Evolutionary conservation across 208 protist species (phyloP).

Genomic region (Phytomonas sp.): DNA sequence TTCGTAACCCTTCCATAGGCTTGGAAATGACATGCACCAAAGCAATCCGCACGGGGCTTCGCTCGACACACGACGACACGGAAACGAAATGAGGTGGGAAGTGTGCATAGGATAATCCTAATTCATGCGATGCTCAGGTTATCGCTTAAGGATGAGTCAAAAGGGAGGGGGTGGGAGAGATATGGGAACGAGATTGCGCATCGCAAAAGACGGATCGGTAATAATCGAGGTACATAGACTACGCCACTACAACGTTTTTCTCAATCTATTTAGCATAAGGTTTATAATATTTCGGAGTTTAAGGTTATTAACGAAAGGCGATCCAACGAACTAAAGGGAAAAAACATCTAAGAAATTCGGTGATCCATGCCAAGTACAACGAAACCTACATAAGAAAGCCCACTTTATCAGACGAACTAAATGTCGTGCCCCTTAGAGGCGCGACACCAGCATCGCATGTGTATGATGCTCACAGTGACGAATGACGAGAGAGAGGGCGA

Average conservation of each 20-base stretch:
- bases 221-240: neutral
- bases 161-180: neutral
- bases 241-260: neutral
- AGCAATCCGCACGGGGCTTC: neutral
- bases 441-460: conserved; percentile 38
- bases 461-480: conserved; percentile 61
- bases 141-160: neutral
- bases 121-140: neutral
- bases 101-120: neutral
- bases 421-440: conserved; percentile 22
- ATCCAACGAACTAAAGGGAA: neutral
- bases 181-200: neutral
- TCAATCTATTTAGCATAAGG: too few species aligned
- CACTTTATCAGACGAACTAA: neutral
- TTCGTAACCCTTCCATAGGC: neutral
- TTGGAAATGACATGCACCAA: neutral
- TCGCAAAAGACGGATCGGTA: neutral
- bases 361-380: conserved; percentile 4
- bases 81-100: neutral
- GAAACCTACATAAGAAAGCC: neutral
- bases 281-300: neutral
- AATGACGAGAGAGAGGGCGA: conserved; percentile 39
- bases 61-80: neutral
- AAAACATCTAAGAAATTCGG: neutral
- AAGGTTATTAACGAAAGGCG: conserved; percentile 4